Evolutionary conservation across 2,329 filamentous ascomycete species (phyloP).

Genomic region (Diaporthe australafricana): DNA sequence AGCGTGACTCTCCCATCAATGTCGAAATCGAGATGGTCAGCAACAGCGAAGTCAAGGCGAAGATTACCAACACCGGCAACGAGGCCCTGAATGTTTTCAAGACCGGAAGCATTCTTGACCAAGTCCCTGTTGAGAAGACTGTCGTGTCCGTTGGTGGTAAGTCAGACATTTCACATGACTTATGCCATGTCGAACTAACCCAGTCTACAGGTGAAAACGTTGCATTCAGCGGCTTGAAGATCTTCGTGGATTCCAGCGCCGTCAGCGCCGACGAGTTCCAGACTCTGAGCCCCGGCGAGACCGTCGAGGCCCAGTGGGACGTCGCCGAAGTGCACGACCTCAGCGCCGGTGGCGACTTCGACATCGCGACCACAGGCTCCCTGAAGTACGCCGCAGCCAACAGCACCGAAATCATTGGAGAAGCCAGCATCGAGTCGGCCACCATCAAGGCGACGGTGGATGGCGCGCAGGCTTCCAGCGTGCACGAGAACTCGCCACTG

Average conservation of each 20-base stretch:
- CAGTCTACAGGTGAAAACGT: slow-evolving; percentile 53
- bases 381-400: slow-evolving; percentile 66
- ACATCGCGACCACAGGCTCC: slow-evolving; percentile 65
- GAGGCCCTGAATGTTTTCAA: slow-evolving; percentile 63
- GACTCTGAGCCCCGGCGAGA: slow-evolving; percentile 59
- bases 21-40: slow-evolving; percentile 60
- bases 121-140: slow-evolving; percentile 51
- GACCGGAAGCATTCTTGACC: slow-evolving; percentile 65
- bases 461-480: slow-evolving; percentile 48
- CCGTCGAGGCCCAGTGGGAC: slow-evolving; percentile 65
- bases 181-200: slow-evolving; percentile 43
- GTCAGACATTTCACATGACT: slow-evolving; percentile 37
- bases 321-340: slow-evolving; percentile 67
- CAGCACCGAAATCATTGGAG: slow-evolving; percentile 63
- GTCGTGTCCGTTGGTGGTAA: slow-evolving; percentile 58
- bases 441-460: slow-evolving; percentile 72
- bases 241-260: slow-evolving; percentile 58
- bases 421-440: slow-evolving; percentile 62
- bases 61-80: slow-evolving; percentile 64
- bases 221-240: slow-evolving; percentile 64
- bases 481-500: slow-evolving; percentile 6
- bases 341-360: slow-evolving; percentile 63
- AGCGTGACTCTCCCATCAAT: slow-evolving; percentile 55
- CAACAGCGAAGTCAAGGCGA: slow-evolving; percentile 65
- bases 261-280: slow-evolving; percentile 63